phyloP scores from a whole-genome alignment of 2,329 filamentous ascomycete species.

The Grosmannia clavigera region DNA sequence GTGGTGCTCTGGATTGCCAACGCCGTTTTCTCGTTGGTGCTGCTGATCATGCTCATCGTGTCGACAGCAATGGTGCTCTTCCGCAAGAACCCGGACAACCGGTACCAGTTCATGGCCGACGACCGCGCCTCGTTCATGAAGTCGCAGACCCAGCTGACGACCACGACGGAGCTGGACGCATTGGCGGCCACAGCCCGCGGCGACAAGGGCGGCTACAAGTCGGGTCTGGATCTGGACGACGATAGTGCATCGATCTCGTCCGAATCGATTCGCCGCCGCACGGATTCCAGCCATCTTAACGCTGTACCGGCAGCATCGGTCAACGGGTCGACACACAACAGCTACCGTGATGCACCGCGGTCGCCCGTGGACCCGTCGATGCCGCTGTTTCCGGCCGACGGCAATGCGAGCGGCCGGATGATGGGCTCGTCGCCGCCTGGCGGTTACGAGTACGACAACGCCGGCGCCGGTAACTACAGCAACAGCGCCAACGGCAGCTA shows the following conservation, averaged over 20 bases:
- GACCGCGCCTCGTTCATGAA: slow-evolving; percentile 87
- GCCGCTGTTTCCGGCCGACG: slow-evolving; percentile 34
- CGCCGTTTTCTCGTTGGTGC: slow-evolving; percentile 61
- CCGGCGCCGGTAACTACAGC: slow-evolving; percentile 5
- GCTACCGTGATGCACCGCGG: slow-evolving; percentile 21
- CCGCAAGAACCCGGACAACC: slow-evolving; percentile 75
- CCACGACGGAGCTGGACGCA: slow-evolving; percentile 68
- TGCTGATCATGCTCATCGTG: slow-evolving; percentile 67
- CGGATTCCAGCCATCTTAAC: slow-evolving; percentile 15
- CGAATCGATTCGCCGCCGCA: slow-evolving; percentile 36
- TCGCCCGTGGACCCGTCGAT: slow-evolving; percentile 38
- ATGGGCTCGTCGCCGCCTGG: slow-evolving; percentile 14
- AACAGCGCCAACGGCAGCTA: slow-evolving; percentile 3
- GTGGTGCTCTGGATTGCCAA: slow-evolving; percentile 76
- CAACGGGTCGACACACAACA: slow-evolving; percentile 8
- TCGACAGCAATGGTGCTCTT: slow-evolving; percentile 53
- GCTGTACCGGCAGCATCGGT: slow-evolving; percentile 12
- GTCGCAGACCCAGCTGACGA: slow-evolving; percentile 59
- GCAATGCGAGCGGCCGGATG: slow-evolving; percentile 16
- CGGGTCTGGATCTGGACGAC: slow-evolving; percentile 55
- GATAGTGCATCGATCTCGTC: slow-evolving; percentile 58
- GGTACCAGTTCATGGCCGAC: slow-evolving; percentile 82
- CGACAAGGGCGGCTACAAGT: slow-evolving; percentile 51
- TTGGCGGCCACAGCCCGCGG: slow-evolving; percentile 71
- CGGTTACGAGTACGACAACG: slow-evolving; percentile 10